Conservation (phyloP, 305 asterid species). For the Solanum hybrid region DNA sequence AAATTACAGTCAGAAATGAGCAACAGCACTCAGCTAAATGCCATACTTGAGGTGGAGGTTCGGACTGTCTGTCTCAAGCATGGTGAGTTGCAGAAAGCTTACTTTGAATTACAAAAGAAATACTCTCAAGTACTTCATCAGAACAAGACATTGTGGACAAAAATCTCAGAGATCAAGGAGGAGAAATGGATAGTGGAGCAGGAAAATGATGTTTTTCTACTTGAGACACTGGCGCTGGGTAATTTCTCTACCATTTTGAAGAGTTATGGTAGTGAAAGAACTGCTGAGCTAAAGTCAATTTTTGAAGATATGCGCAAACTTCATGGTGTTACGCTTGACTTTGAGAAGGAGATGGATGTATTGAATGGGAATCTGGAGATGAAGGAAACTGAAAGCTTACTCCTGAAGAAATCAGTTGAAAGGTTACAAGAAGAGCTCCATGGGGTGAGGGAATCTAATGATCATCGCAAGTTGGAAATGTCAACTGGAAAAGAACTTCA, state of each 20-base stretch:
- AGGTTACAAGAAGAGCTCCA: constrained; percentile 46
- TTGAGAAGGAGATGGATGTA: constrained; percentile 29
- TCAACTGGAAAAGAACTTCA: constrained; percentile 26
- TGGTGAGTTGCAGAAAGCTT: constrained; percentile 33
- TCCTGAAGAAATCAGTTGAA: constrained; percentile 39
- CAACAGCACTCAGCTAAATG: constrained; percentile 23
- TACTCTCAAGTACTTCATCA: constrained; percentile 37
- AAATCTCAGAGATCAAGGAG: constrained; percentile 36
- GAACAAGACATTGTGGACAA: constrained; percentile 31
- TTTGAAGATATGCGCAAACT: constrained; percentile 37
- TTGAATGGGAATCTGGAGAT: constrained; percentile 37
- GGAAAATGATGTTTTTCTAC: constrained; percentile 38
- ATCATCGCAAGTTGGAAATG: constrained; percentile 41
- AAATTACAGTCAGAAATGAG: constrained; percentile 30
- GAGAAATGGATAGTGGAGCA: constrained; percentile 43
- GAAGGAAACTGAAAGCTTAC: constrained; percentile 41
- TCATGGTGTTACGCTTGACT: constrained; percentile 23
- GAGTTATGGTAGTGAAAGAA: constrained; percentile 35
- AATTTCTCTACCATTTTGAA: constrained; percentile 32
- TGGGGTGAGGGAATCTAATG: constrained; percentile 37
- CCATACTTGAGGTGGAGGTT: constrained; percentile 39
- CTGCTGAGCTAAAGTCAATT: constrained; percentile 31
- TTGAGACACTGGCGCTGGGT: constrained; percentile 35
- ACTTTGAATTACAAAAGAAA: constrained; percentile 31
- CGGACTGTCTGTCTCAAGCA: constrained; percentile 31